Conservation (phyloP, 2,329 filamentous ascomycete genomes). For the Coniochaeta sp. region DNA sequence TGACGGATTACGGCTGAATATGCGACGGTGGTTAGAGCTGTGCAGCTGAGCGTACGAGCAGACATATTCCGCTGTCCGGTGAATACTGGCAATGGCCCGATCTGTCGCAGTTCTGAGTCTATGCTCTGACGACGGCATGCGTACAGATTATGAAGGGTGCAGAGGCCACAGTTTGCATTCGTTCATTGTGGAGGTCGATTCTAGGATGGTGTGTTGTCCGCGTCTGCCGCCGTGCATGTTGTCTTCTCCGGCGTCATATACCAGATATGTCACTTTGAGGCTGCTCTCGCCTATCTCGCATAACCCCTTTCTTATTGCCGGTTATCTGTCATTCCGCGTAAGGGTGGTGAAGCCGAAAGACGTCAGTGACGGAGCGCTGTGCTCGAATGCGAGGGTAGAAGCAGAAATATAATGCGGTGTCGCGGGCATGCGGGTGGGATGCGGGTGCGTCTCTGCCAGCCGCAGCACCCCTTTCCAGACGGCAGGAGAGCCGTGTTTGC, state of each 20-base stretch:
- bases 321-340: too few relatives aligned
- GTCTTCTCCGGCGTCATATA: background rate
- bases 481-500: background rate
- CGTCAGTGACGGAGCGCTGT: background rate
- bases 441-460: background rate
- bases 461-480: background rate
- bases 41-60: background rate
- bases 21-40: background rate
- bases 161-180: too few relatives aligned
- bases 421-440: background rate
- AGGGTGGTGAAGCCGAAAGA: background rate
- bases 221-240: background rate
- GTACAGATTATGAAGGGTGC: background rate
- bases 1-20: background rate
- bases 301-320: background rate
- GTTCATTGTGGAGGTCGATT: too few relatives aligned
- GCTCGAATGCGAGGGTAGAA: too few relatives aligned
- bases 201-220: background rate
- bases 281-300: slow-evolving; percentile 1
- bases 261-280: background rate
- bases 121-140: background rate
- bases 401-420: background rate
- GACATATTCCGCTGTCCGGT: too few relatives aligned
- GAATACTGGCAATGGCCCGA: background rate
- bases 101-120: background rate